Base-by-base conservation (phyloP, 2,329 filamentous ascomycete species). In the Venturiaceae sp. region DNA sequence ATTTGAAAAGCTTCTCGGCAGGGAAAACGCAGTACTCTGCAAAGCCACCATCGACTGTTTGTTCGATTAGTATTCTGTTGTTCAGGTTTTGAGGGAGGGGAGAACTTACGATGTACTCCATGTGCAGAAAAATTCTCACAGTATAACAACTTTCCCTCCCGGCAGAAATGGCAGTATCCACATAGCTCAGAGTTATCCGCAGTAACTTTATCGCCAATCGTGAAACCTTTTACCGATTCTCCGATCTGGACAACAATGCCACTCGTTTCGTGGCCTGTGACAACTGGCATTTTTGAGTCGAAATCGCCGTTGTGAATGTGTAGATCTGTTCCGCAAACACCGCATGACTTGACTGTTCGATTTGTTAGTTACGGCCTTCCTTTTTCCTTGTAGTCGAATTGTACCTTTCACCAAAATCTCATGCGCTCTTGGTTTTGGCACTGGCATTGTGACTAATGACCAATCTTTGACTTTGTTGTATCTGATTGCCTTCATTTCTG, bases 111-210 rank as follows among this genome's bases (percentile, higher is more conserved):
- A 63, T 80, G 83, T n/a, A 83, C 82, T 64, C 82, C 84, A 64
- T 87, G 84, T 21, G 83, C 83, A 63, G 83, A 79, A 70, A 86
- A 85, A 67, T 86, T 79, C 71, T 87, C 84, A 69, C 86, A 90
- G 58, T 88, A 80, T 52, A 88, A 73, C 32, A 82, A 77, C 67
- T 88, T 79, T 56, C 85, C 84, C 59, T 84, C 81, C 63, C 83
- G 81, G 74, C 86, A 89, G 75, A 88, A 87, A 77, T 86, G 87
- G 74, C 86, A 89, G 70, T 85, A 80, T 53, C 81, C 82, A 71
- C 86, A 89, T 46, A 87, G 80, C 69, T 88, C 81, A 16, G 81
- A 81, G 69, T 84, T 84, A 65, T 84, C 82, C 36, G 80, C 74
- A 4, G 74, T 77, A 34, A 88, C 84, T 52, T 83, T 80, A 65